A percentile compares a stretch with the other conserved stretches of the same genome.
Evolutionary conservation across 495 filamentous ascomycete genomes (phyloP).

Genomic region (Podospora pseudoanserina): DNA sequence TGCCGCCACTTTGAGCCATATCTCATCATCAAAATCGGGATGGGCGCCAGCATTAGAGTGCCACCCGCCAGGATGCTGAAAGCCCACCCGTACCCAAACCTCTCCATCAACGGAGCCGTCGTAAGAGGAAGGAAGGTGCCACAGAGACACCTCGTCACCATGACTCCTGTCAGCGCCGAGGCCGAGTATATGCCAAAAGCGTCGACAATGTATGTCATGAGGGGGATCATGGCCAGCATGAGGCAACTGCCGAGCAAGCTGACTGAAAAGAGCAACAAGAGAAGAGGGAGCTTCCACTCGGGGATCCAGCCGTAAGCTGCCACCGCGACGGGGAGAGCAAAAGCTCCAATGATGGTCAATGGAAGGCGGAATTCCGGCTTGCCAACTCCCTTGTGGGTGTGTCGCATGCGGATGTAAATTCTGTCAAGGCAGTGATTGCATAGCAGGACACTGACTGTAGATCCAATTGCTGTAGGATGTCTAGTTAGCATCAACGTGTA

Average conservation of each 20-base stretch:
- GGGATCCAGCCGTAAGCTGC: conserved; percentile 50
- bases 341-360: conserved; percentile 42
- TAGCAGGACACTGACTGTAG: conserved; percentile 42
- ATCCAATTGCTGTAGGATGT: conserved; percentile 44
- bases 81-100: conserved; percentile 49
- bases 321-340: conserved; percentile 42
- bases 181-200: conserved; percentile 55
- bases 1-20: conserved; percentile 52
- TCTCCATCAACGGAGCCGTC: conserved; percentile 40
- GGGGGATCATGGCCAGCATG: conserved; percentile 46
- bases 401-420: conserved; percentile 49
- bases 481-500: conserved; percentile 26
- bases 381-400: conserved; percentile 35
- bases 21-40: conserved; percentile 48
- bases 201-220: conserved; percentile 56
- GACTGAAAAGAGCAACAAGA: conserved; percentile 40
- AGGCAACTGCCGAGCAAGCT: conserved; percentile 41
- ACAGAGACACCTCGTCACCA: conserved; percentile 52
- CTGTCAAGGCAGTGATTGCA: conserved; percentile 48
- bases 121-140: conserved; percentile 53
- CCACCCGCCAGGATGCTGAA: conserved; percentile 41
- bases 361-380: conserved; percentile 52
- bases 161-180: conserved; percentile 53
- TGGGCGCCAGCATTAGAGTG: conserved; percentile 43
- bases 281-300: conserved; percentile 35